Percentiles rank a stretch among this genome's conserved stretches.
phyloP scores from a whole-genome alignment of 768 basidiomycete genomes.

The Inosperma sp. region DNA sequence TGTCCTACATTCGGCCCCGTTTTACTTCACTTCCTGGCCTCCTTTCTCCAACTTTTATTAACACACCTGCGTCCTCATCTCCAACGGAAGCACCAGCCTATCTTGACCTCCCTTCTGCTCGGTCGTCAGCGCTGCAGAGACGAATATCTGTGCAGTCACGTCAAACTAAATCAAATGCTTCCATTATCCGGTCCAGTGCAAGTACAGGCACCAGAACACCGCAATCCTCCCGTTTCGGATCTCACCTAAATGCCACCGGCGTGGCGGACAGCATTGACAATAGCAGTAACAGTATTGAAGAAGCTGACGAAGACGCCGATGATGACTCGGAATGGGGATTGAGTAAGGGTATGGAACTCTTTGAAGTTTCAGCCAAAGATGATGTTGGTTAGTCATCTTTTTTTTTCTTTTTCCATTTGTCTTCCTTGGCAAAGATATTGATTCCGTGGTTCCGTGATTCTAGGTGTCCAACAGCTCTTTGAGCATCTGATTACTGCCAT shows the following conservation, averaged over 20 bases:
- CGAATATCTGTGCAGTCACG: conserved; percentile 45
- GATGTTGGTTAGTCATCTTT: conserved; percentile 59
- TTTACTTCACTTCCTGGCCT: conserved; percentile 68
- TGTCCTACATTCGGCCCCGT: conserved; percentile 74
- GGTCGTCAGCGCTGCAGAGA: conserved; percentile 49
- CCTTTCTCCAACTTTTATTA: conserved; percentile 52
- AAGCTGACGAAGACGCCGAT: conserved; percentile 59
- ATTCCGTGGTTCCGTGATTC: too few relatives aligned
- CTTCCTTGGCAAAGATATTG: conserved; percentile 9
- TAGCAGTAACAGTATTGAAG: conserved; percentile 63
- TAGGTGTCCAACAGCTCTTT: conserved; percentile 81
- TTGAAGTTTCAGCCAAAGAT: conserved; percentile 90
- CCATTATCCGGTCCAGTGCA: conserved; percentile 48
- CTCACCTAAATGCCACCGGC: conserved; percentile 48
- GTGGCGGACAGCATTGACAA: conserved; percentile 54
- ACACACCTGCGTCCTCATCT: conserved; percentile 38
- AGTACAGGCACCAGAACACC: conserved; percentile 42
- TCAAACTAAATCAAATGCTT: conserved; percentile 41
- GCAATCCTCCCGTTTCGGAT: conserved; percentile 54
- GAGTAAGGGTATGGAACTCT: conserved; percentile 79
- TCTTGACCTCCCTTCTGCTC: conserved; percentile 54
- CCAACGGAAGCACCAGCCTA: conserved; percentile 52
- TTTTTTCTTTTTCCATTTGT: conserved; percentile 14
- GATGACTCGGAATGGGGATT: conserved; percentile 71
- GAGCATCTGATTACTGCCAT: conserved; percentile 75